Base-by-base conservation (phyloP, 306 rosid species). In the Ormosia emarginata region DNA sequence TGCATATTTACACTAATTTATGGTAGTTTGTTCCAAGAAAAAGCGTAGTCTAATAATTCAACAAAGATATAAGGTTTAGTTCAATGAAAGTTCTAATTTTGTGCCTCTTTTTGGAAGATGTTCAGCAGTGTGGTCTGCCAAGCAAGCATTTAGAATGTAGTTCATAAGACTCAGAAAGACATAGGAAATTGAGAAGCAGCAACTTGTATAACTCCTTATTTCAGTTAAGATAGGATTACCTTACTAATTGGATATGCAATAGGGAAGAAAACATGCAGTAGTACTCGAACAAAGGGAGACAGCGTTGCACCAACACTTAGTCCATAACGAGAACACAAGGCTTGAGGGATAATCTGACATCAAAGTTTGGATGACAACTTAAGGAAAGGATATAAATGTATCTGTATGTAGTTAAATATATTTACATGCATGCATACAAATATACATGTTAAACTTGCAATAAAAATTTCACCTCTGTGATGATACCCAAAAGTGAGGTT, bases 191-290 rank as follows among this genome's bases (percentile, higher is more conserved):
- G n/a, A 76, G 12, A 24, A 24, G 24, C 24, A 24, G 14, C 47
- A 79, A 40, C 4, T 67, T 24, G 43, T 13, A 10, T 39, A 79
- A 43, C 70, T 43, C 57, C 0, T 3, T 39, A 29, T 63, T 32
- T 64, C 10, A 4, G 39, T 52, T 10, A 43, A 32, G 72, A 75
- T 7, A 12, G 43, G 53, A 46, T 59, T 77, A 93, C 97, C 94
- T 89, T 93, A 64, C 92, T 87, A 81, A 88, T 77, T 59, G 97
- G 94, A 80, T 84, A 88, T 81, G 97, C 72, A 64, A 93, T 8
- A 30, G 97, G 95, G 78, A 88, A 82, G 87, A 86, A 87, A 78
- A 89, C 32, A 67, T 91, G 10, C 36, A 79, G 44, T 30, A 84
- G 84, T 49, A 67, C 62, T 79, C 78, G 77, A 73, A 84, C 87